Evolutionary conservation across 345 rosid genomes (phyloP).

Genomic region (Mercurialis annua): DNA sequence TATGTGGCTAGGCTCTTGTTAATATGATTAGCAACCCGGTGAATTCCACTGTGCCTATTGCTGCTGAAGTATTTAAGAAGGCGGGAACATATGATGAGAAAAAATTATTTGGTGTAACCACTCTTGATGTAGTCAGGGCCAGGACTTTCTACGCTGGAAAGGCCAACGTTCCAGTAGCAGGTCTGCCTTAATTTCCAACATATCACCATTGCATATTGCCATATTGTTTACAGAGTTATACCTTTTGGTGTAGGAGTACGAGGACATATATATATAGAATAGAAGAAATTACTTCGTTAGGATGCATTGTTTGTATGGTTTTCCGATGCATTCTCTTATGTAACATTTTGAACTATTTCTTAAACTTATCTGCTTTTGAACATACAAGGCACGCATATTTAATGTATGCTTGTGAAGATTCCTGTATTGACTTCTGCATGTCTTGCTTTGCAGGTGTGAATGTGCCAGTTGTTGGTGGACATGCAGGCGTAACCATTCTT

Average conservation of each 20-base stretch:
- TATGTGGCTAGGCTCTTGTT: conserved; percentile 50
- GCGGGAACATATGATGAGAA: conserved; percentile 68
- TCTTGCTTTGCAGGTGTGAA: conserved; percentile 47
- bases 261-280: background rate
- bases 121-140: conserved; percentile 82
- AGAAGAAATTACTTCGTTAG: background rate
- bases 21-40: conserved; percentile 87
- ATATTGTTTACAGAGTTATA: background rate
- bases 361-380: background rate
- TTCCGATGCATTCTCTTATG: background rate
- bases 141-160: conserved; percentile 79
- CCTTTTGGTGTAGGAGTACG: background rate
- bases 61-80: conserved; percentile 72
- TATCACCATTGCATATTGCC: background rate
- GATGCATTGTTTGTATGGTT: background rate
- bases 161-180: conserved; percentile 62
- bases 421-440: background rate
- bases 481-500: conserved; percentile 78
- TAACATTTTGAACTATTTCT: background rate
- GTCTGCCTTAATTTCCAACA: conserved; percentile 25
- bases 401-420: background rate
- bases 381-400: background rate
- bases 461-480: conserved; percentile 85
- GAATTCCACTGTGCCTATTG: conserved; percentile 78
- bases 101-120: conserved; percentile 76